These are phyloP conservation scores for Auricularia sp. DNA, from an alignment of 768 basidiomycete species.

Conservation along the genomic window DNA sequence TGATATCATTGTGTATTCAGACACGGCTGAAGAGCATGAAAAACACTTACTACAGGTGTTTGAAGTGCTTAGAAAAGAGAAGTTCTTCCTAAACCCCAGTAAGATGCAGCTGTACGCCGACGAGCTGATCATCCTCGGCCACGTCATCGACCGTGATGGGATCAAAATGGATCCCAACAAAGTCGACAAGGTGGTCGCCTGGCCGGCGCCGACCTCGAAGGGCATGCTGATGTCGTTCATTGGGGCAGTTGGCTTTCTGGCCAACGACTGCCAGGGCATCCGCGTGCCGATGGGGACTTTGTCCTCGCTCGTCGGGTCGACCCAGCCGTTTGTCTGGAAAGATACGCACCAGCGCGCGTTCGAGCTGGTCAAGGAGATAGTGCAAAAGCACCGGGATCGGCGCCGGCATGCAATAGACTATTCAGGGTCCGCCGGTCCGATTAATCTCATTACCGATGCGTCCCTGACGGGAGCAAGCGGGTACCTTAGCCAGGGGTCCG, in stretches of 20 bases:
- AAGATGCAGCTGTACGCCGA: too few relatives aligned
- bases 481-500: background rate
- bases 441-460: background rate
- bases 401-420: constrained; percentile 12
- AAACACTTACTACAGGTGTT: constrained; percentile 10
- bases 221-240: constrained; percentile 28
- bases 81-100: too few relatives aligned
- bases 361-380: constrained; percentile 24
- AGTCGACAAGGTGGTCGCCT: constrained; percentile 18
- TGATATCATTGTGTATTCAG: constrained; percentile 19
- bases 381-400: constrained; percentile 16
- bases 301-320: constrained; percentile 13
- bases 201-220: constrained; percentile 20
- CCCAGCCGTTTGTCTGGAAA: constrained; percentile 20
- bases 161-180: constrained; percentile 11
- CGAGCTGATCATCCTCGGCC: too few relatives aligned
- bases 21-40: constrained; percentile 25
- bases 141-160: too few relatives aligned
- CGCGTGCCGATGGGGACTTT: constrained; percentile 31
- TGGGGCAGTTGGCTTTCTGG: constrained; percentile 24
- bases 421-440: background rate
- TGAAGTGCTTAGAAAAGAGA: constrained; percentile 6
- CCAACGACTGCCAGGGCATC: constrained; percentile 19
- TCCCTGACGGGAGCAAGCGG: background rate
- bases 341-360: constrained; percentile 27